phyloP scores from a whole-genome alignment of 2,329 filamentous ascomycete species.

The Phialophora tarda region DNA sequence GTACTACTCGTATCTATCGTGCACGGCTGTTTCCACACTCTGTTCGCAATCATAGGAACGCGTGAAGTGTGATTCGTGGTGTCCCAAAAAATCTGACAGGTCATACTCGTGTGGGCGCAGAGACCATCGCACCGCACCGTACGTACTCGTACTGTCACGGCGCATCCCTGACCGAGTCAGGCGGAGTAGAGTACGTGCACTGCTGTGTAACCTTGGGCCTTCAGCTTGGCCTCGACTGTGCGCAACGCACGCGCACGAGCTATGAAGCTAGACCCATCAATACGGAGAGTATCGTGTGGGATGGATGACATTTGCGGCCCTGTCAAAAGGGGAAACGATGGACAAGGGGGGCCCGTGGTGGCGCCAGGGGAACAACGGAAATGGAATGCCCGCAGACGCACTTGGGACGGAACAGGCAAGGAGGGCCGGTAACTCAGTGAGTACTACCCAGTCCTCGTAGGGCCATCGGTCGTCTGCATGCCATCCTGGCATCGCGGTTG shows the following conservation, averaged over 20 bases:
- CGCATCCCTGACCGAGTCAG: too few species aligned
- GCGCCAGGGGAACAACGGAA: constrained; percentile 13
- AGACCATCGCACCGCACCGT: too few species aligned
- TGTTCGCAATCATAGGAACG: neutral
- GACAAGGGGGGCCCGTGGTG: neutral
- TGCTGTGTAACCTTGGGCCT: too few species aligned
- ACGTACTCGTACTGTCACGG: too few species aligned
- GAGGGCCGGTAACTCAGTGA: constrained; percentile 36
- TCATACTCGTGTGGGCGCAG: neutral
- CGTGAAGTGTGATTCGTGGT: neutral
- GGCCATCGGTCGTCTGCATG: too few species aligned
- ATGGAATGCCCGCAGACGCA: neutral
- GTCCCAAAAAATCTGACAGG: neutral
- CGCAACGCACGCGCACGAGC: neutral
- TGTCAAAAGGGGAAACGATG: neutral
- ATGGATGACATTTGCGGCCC: neutral
- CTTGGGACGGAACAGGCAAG: constrained; percentile 39
- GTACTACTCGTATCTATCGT: neutral
- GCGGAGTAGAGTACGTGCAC: too few species aligned
- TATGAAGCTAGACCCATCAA: neutral
- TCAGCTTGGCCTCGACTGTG: neutral
- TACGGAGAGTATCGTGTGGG: neutral
- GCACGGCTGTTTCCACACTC: neutral
- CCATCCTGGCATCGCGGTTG: neutral
- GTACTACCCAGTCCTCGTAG: too few species aligned